These are phyloP conservation scores for Apiospora arundinis DNA, from an alignment of 2,329 filamentous ascomycete genomes.

Conservation along the genomic window DNA sequence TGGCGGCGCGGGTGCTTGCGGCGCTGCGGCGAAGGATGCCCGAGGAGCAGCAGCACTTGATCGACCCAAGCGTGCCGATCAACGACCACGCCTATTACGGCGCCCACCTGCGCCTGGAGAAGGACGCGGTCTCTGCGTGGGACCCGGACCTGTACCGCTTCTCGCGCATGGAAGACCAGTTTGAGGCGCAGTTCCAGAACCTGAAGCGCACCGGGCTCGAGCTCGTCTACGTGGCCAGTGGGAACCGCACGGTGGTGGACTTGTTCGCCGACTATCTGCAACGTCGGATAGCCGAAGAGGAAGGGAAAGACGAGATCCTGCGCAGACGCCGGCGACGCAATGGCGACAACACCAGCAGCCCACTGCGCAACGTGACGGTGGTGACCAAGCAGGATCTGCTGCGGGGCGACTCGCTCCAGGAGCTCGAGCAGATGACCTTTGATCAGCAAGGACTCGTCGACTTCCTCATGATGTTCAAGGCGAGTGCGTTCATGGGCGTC, in stretches of 20 bases:
- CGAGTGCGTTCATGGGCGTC: slow-evolving; percentile 43
- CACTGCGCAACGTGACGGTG: slow-evolving; percentile 32
- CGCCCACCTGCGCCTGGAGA: slow-evolving; percentile 41
- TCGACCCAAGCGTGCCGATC: slow-evolving; percentile 36
- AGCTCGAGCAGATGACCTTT: slow-evolving; percentile 37
- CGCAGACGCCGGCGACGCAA: too few species aligned
- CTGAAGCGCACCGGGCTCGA: slow-evolving; percentile 33
- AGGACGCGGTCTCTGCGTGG: slow-evolving; percentile 41
- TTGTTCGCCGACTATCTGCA: slow-evolving; percentile 32
- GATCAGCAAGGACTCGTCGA: slow-evolving; percentile 43
- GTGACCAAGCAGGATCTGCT: slow-evolving; percentile 42
- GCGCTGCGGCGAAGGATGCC: slow-evolving; percentile 28
- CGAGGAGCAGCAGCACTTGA: neutral
- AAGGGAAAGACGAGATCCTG: neutral
- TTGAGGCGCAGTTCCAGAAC: slow-evolving; percentile 38
- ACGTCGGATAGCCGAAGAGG: slow-evolving; percentile 21
- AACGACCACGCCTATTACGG: slow-evolving; percentile 38
- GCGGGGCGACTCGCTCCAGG: slow-evolving; percentile 26
- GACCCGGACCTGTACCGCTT: slow-evolving; percentile 39
- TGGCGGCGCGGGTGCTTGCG: slow-evolving; percentile 38
- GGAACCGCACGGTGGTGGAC: slow-evolving; percentile 38
- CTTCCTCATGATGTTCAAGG: slow-evolving; percentile 41
- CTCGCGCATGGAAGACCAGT: slow-evolving; percentile 40
- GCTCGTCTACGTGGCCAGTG: slow-evolving; percentile 40
- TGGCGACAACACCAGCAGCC: neutral